Percentiles rank a stretch among this genome's conserved stretches.
These are phyloP conservation scores for Teratosphaeria pseudoeucalypti DNA, from an alignment of 2,329 filamentous ascomycete species.

Conservation along the genomic window DNA sequence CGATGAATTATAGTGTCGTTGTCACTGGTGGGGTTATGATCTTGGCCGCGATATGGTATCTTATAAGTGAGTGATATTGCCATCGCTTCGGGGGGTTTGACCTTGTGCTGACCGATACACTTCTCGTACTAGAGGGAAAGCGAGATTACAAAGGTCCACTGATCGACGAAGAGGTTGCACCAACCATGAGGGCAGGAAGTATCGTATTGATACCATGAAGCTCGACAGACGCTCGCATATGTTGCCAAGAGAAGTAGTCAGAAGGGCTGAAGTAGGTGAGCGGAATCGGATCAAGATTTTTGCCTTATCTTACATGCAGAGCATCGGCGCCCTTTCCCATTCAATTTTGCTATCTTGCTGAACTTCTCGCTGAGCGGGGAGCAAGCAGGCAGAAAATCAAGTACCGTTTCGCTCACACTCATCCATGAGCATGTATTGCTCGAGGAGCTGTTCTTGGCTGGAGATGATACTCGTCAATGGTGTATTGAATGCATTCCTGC, in stretches of 20 bases:
- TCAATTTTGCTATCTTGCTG: no score
- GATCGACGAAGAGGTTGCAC: constrained; percentile 25
- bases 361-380: no score
- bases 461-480: no score
- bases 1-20: constrained; percentile 35
- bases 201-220: constrained; percentile 7
- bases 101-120: background rate
- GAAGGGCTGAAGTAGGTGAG: background rate
- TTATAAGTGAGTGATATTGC: constrained; percentile 8
- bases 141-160: constrained; percentile 29
- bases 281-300: no score
- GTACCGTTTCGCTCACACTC: no score
- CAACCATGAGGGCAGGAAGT: constrained; percentile 18
- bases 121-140: constrained; percentile 16
- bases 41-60: constrained; percentile 28
- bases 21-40: constrained; percentile 31
- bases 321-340: no score
- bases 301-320: no score
- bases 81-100: background rate
- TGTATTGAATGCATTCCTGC: no score
- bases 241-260: background rate
- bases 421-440: no score
- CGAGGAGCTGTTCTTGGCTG: no score
- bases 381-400: no score
- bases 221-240: background rate